Percentiles rank a stretch among this genome's conserved stretches.
Evolutionary conservation across 768 basidiomycete genomes (phyloP).

Genomic region (Leucosporidium yakuticum): DNA sequence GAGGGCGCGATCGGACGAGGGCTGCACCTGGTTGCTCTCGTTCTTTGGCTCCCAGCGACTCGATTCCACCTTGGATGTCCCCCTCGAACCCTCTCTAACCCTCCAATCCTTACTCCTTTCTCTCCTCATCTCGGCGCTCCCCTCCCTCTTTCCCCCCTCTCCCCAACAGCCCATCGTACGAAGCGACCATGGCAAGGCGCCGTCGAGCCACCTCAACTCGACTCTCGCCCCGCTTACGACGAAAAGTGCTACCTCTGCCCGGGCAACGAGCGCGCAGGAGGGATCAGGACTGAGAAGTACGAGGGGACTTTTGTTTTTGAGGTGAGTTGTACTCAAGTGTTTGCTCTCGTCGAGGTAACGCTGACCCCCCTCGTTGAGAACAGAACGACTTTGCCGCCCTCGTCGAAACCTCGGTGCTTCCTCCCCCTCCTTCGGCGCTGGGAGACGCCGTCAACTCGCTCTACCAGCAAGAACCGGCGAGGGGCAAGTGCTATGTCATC

Average conservation of each 20-base stretch:
- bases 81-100: too few relatives aligned
- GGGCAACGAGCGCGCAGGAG: slow-evolving; percentile 69
- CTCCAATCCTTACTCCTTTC: too few relatives aligned
- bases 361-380: neutral
- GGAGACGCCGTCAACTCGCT: slow-evolving; percentile 18
- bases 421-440: slow-evolving; percentile 9
- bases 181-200: slow-evolving; percentile 90
- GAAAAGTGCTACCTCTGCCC: slow-evolving; percentile 76
- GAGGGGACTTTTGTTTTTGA: slow-evolving; percentile 53
- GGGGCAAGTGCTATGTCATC: slow-evolving; percentile 81
- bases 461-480: slow-evolving; percentile 55
- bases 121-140: too few relatives aligned
- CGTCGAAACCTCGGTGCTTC: slow-evolving; percentile 22
- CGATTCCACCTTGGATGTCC: too few relatives aligned
- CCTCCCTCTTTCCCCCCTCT: neutral
- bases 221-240: slow-evolving; percentile 40
- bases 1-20: too few relatives aligned
- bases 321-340: slow-evolving; percentile 9
- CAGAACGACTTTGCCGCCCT: slow-evolving; percentile 40
- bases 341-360: too few relatives aligned
- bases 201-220: slow-evolving; percentile 58
- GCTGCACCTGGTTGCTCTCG: too few relatives aligned
- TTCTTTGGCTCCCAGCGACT: too few relatives aligned
- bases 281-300: slow-evolving; percentile 62
- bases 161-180: slow-evolving; percentile 59